A percentile compares a stretch with the other conserved stretches of the same genome.
Evolutionary conservation across 2,329 filamentous ascomycete species (phyloP).

Genomic region (Mariannaea sp.): DNA sequence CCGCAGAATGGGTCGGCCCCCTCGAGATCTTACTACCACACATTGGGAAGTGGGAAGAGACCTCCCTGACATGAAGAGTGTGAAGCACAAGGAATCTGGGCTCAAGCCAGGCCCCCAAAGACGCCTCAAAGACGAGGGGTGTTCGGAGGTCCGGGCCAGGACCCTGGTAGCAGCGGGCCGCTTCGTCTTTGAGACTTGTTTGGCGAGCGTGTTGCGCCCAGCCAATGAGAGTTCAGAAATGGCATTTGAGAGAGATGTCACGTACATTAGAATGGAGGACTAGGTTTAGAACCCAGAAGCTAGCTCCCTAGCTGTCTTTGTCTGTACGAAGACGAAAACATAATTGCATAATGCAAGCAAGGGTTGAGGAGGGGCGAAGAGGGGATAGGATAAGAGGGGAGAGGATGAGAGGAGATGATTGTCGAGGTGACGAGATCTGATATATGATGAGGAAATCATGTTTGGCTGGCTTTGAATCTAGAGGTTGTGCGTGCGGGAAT

Average conservation of each 20-base stretch:
- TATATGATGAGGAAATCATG: conserved; percentile 11
- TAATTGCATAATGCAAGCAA: too few species aligned
- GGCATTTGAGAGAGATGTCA: conserved; percentile 36
- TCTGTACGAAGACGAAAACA: too few species aligned
- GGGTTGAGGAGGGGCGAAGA: too few species aligned
- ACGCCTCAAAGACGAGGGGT: conserved; percentile 1
- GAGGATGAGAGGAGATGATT: background rate
- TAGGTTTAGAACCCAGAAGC: too few species aligned
- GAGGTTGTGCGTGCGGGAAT: background rate
- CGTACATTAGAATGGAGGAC: conserved; percentile 32
- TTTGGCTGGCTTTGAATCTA: conserved; percentile 2
- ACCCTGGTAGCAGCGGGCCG: conserved; percentile 38
- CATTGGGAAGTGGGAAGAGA: background rate
- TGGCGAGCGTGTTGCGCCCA: conserved; percentile 23
- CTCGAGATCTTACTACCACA: conserved; percentile 6
- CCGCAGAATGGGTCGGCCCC: conserved; percentile 18
- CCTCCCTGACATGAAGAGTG: background rate
- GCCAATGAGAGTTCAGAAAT: conserved; percentile 27
- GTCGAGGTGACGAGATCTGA: conserved; percentile 1
- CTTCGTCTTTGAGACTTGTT: conserved; percentile 27
- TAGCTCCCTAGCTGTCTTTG: too few species aligned
- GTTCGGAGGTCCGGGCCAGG: conserved; percentile 3
- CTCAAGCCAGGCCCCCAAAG: too few species aligned
- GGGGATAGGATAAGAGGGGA: too few species aligned
- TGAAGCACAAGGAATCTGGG: background rate